phyloP scores from a whole-genome alignment of 2,329 filamentous ascomycete species.

The Calonectria henricotiae region DNA sequence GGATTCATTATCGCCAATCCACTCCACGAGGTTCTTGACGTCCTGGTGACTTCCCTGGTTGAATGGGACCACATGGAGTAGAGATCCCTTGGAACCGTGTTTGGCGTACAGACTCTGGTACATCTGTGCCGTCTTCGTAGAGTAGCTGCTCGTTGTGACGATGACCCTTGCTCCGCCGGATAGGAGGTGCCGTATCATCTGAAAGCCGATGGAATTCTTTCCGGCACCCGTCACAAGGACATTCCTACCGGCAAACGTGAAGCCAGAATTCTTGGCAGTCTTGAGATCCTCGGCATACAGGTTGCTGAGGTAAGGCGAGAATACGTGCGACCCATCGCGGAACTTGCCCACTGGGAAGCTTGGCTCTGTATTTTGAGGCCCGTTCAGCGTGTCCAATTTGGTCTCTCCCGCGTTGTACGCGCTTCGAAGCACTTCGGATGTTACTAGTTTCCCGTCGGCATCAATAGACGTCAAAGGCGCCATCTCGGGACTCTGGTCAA shows the following conservation, averaged over 20 bases:
- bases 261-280: slow-evolving; percentile 87
- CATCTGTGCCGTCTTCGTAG: slow-evolving; percentile 97
- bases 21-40: slow-evolving; percentile 92
- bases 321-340: slow-evolving; percentile 97
- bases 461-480: neutral
- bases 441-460: neutral
- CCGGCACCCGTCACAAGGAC: slow-evolving; percentile 98
- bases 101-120: slow-evolving; percentile 99
- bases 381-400: slow-evolving; percentile 92
- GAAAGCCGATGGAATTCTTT: slow-evolving; percentile 96
- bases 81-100: slow-evolving; percentile 92
- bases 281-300: slow-evolving; percentile 96
- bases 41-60: slow-evolving; percentile 99
- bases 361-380: slow-evolving; percentile 97
- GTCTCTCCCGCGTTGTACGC: neutral
- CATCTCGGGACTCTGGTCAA: neutral
- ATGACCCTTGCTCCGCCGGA: slow-evolving; percentile 71
- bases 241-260: slow-evolving; percentile 95
- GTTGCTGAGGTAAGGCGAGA: slow-evolving; percentile 95
- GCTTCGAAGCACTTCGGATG: neutral
- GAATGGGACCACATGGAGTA: slow-evolving; percentile 98
- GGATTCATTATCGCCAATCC: slow-evolving; percentile 97
- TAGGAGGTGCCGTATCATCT: slow-evolving; percentile 89
- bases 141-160: slow-evolving; percentile 98
- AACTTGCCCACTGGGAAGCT: slow-evolving; percentile 93